These are phyloP conservation scores for Pleurostoma richardsiae DNA, from an alignment of 2,329 filamentous ascomycete species.

Conservation along the genomic window DNA sequence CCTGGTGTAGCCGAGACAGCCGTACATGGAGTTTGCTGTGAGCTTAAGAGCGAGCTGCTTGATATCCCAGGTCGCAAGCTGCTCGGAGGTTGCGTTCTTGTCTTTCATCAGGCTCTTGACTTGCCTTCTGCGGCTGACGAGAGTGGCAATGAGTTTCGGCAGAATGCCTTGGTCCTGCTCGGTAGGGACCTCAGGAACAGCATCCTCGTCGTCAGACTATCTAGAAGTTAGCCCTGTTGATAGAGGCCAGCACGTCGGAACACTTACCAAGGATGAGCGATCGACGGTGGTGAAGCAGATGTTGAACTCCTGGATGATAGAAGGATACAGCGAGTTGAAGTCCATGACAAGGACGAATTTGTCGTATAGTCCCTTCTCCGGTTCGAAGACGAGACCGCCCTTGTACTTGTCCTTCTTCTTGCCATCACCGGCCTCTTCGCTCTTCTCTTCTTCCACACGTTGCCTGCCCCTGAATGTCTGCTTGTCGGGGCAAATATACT, in stretches of 20 bases:
- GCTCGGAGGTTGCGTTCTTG: conserved; percentile 76
- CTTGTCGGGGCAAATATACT: conserved; percentile 98
- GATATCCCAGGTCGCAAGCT: conserved; percentile 94
- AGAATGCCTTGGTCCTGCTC: conserved; percentile 80
- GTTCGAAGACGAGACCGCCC: conserved; percentile 96
- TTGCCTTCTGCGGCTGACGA: conserved; percentile 82
- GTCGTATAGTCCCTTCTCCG: conserved; percentile 95
- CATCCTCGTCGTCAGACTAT: conserved; percentile 74
- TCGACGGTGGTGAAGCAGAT: conserved; percentile 99
- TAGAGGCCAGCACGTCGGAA: not conserved
- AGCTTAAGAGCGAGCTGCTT: conserved; percentile 96
- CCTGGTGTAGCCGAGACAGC: conserved; percentile 93
- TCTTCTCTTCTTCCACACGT: conserved; percentile 65
- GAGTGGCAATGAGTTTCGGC: conserved; percentile 83
- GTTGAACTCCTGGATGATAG: conserved; percentile 98
- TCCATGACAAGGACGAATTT: conserved; percentile 99
- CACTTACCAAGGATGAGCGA: conserved; percentile 61
- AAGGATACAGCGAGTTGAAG: conserved; percentile 98
- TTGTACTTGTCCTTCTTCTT: conserved; percentile 99
- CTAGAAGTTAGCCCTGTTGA: conserved; percentile 20
- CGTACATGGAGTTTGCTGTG: conserved; percentile 99
- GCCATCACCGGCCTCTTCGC: conserved; percentile 66
- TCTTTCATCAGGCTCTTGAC: conserved; percentile 98
- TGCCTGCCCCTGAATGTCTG: conserved; percentile 71
- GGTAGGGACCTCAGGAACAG: conserved; percentile 78